Conservation (phyloP, 495 filamentous ascomycete species). For the Xylaria flabelliformis region DNA sequence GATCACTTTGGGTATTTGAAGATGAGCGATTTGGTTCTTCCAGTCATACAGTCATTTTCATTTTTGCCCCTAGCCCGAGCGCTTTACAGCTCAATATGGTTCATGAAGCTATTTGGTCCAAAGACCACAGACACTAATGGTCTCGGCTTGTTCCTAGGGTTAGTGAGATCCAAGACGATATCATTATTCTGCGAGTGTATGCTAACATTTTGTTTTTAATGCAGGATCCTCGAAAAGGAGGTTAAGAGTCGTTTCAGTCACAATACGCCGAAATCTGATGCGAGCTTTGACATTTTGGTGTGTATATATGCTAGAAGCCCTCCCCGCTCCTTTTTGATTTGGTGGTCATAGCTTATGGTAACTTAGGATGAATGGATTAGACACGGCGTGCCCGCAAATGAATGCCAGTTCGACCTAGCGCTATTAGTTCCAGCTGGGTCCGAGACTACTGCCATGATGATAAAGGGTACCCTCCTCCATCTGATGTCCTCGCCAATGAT, state of each 20-base stretch:
- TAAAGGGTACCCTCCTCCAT: slow-evolving; percentile 51
- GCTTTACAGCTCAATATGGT: background rate
- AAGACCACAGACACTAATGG: slow-evolving; percentile 16
- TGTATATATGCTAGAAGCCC: background rate
- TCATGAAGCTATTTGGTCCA: slow-evolving; percentile 16
- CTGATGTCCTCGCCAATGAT: slow-evolving; percentile 50
- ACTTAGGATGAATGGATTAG: slow-evolving; percentile 42
- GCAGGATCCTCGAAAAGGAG: background rate
- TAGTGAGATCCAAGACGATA: background rate
- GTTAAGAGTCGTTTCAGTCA: background rate
- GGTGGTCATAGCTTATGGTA: background rate
- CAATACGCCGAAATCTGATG: background rate
- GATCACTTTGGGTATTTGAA: slow-evolving; percentile 14
- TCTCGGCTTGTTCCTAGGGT: slow-evolving; percentile 7
- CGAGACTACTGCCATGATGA: slow-evolving; percentile 60
- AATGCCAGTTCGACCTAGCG: slow-evolving; percentile 44
- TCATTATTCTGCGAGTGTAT: background rate
- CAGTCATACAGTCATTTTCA: background rate
- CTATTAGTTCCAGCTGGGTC: slow-evolving; percentile 59
- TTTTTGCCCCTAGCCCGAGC: background rate
- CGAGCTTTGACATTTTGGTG: slow-evolving; percentile 2
- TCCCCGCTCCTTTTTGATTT: too few species aligned
- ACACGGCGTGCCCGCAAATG: slow-evolving; percentile 35
- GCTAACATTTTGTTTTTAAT: background rate
- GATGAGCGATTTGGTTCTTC: background rate